Base-by-base conservation (phyloP, 129 eudicot species). In the sunflower (Helianthus annuus) region DNA sequence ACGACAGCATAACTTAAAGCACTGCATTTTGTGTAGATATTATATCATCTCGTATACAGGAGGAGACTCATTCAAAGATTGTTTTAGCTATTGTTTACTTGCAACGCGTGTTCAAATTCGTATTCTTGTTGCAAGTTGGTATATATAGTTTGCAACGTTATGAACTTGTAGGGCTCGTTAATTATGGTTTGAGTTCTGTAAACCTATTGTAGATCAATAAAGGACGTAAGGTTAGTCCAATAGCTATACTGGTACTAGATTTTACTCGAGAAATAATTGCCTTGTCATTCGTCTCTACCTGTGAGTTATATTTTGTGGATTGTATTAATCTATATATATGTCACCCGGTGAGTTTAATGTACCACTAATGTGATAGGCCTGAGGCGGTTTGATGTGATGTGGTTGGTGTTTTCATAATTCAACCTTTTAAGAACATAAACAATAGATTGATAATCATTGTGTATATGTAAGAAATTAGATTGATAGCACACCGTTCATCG, bases 21-120 rank as follows among this genome's bases (percentile, higher is more conserved):
- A 72, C 72, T 32, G 68, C 74, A 52, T 81, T 85, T 83, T 85
- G 89, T 85, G 76, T 81, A 86, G 89, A 72, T 71, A 70, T 69
- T 32, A 62, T 64, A 71, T 44, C 59, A 72, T 67, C 54, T 73
- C 72, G 72, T 76, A 76, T 76, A 57, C 73, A 61, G 56, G 66
- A 27, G 64, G 64, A 65, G 76, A 70, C 76, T 69, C 56, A 16
- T 71, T 44, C 70, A 58, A 66, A 58, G 64, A 68, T 79, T 74
- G 77, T 38, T 78, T 39, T 61, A 72, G 79, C 81, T 57, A 59
- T 67, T 53, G 73, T 75, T 67, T 79, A 58, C 79, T 71, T 42
- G 64, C 42, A 68, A 62, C 68, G 48, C 48, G 13, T 58, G 64
- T 61, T 60, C 57, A 75, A 74, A 66, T 64, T 70, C 68, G 22